Evolutionary conservation across 1,139 yeast genomes (phyloP), one percentile per base, ranked within the genome.

Genomic region (Geotrichum europaeum): DNA sequence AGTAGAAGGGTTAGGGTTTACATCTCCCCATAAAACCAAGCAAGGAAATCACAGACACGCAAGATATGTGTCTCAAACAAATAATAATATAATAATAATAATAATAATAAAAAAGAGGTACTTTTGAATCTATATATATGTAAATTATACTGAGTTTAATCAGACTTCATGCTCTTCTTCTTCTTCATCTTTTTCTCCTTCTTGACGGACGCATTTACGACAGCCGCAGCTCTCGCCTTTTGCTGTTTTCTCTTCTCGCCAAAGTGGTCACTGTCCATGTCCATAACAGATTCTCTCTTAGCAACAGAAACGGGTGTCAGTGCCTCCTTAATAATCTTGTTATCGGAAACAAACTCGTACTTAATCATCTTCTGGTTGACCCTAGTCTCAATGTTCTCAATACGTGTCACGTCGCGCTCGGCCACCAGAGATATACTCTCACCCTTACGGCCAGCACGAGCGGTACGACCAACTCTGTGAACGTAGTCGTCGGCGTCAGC

Each of bases 401-500:
- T 82, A 68, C 98, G 81, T 32, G 80, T 81, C 20, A 94, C 86
- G 70, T 94, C 99, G 63, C 87, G 84, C 68, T 92, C 97, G 0
- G 96, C 84, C 5, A 94, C 87, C 63, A 94, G 80, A 15, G 95
- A 84, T 3, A 87, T 73, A 22, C 86, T 78, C 65, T 81, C 85
- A 72, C 94, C 94, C 60, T 78, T 77, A 69, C 96, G 81, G 5
- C 98, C 98, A 3, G 99, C 99, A 81, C 99, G 88, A n/a, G 99
- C 99, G 22, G 99, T 94, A 84, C 99, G 90, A 81, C 99, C 99
- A n/a, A 92, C 96, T 73, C 99, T 81, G 76, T 94, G 99, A 62
- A 94, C 89, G 70, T 88, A 95, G 72, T 92, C 97, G 72, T 94
- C 98, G 0, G 99, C 92, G 72, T 94, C 97, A 4, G 96, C 91